Evolutionary conservation across 345 rosid genomes (phyloP), one percentile per base, ranked within the genome.

Genomic region (Camelina sativa): DNA sequence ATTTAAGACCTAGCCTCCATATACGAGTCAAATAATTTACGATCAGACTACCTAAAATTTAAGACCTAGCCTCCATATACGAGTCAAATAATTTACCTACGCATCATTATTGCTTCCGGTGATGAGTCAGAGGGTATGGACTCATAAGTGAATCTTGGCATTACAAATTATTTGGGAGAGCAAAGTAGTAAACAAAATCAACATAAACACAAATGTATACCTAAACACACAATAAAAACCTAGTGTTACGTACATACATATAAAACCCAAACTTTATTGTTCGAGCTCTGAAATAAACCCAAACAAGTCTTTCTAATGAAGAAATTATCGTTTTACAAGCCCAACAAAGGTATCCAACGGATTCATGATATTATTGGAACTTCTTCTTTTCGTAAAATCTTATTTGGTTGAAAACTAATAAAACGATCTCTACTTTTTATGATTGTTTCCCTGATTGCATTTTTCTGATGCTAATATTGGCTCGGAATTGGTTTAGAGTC

Each of bases 401-500:
- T 48, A 50, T 59, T 67, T 47, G 0, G 10, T 28, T 47, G 61
- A 38, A 9, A 48, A 65, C 43, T 22, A 28, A 2, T 5, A 11
- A 35, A 28, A 37, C n/a, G 47, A 61, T 38, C 65, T 61, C 23
- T 12, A 15, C 41, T 20, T 20, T 20, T 20, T 20, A 20, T 20
- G 2, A 20, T 38, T 40, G 43, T 10, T 40, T 10, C 43, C 43
- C 13, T 40, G 15, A 59, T 23, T 37, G 22, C 0, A 20, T 23
- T 52, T 20, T 1, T 12, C 8, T 30, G 5, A 30, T 4, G 34
- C 34, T 30, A 0, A 4, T 30, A 5, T 30, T 30, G 34, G 6
- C 34, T 30, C 34, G 7, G 1, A 20, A 9, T 2, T 56, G 67
- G 19, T 46, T 78, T 84, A 92, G 22, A 92, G 89, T 76, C 96